phyloP scores from a whole-genome alignment of 2,329 filamentous ascomycete species.

The Aureobasidium melanogenum region DNA sequence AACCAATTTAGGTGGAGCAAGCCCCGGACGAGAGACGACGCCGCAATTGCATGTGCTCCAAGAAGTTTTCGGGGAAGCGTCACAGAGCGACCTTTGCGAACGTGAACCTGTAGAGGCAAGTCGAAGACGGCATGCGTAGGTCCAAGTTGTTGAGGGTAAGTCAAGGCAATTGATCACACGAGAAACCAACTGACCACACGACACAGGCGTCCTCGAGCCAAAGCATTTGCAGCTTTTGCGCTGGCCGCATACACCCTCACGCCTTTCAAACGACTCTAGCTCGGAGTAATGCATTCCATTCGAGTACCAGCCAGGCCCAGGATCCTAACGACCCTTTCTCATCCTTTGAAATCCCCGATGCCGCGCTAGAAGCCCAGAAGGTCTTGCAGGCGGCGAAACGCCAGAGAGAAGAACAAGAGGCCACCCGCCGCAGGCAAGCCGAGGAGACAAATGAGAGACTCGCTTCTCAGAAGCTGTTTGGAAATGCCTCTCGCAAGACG shows the following conservation, averaged over 20 bases:
- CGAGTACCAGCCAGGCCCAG: not conserved
- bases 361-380: not conserved
- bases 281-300: not conserved
- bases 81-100: not conserved
- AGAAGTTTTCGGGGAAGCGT: not conserved
- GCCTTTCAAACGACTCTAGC: not conserved
- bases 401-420: not conserved
- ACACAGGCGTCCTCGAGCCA: slow-evolving; percentile 11
- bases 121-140: not conserved
- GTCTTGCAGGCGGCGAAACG: not conserved
- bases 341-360: not conserved
- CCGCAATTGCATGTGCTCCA: slow-evolving; percentile 3
- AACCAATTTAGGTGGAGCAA: not conserved
- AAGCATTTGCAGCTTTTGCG: slow-evolving; percentile 12
- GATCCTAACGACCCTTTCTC: not conserved
- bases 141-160: slow-evolving; percentile 8
- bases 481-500: not conserved
- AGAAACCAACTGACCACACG: not conserved
- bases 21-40: not conserved
- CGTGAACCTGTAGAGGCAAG: not conserved
- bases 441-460: not conserved
- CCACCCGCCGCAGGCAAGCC: not conserved
- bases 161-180: not conserved
- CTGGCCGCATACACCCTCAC: not conserved
- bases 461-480: not conserved